A percentile compares a stretch with the other conserved stretches of the same genome.
Evolutionary conservation across 768 basidiomycete species (phyloP).

Genomic region (Russula foetens): DNA sequence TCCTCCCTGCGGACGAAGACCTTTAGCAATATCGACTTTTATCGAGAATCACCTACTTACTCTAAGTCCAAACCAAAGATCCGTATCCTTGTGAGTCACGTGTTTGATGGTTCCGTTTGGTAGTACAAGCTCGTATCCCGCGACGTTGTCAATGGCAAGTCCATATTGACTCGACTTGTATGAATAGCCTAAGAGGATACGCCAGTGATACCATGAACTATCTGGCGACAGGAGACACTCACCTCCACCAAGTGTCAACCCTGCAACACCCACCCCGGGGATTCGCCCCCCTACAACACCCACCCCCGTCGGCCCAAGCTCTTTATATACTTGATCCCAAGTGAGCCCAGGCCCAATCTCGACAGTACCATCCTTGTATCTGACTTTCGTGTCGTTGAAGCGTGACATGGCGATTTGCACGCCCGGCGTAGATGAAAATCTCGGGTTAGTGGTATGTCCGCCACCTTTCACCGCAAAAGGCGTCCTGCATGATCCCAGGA

Average conservation of each 20-base stretch:
- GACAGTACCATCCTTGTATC: not conserved
- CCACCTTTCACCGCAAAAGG: not conserved
- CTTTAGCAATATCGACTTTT: not conserved
- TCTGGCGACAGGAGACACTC: not conserved
- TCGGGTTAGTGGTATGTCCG: slow-evolving; percentile 5
- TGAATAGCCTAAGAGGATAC: slow-evolving; percentile 26
- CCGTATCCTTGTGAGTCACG: not conserved
- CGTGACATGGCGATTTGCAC: slow-evolving; percentile 24
- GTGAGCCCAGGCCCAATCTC: slow-evolving; percentile 21
- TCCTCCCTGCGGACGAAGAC: slow-evolving; percentile 1
- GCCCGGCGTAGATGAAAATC: slow-evolving; percentile 24
- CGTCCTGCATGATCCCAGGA: not conserved
- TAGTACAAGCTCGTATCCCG: slow-evolving; percentile 23
- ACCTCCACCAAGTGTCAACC: slow-evolving; percentile 23
- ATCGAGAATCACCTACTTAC: not conserved
- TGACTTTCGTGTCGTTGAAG: slow-evolving; percentile 10
- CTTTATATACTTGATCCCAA: slow-evolving; percentile 23
- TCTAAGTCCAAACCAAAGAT: slow-evolving; percentile 14
- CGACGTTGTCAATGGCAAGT: slow-evolving; percentile 30
- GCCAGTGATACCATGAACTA: not conserved
- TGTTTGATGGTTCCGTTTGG: slow-evolving; percentile 24
- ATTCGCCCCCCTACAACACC: slow-evolving; percentile 21
- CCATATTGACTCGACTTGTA: slow-evolving; percentile 27
- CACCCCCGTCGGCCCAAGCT: slow-evolving; percentile 13
- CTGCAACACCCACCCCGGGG: slow-evolving; percentile 21